These are phyloP conservation scores for Microstegium vimineum DNA, from an alignment of 176 grass and related monocot species.

Conservation along the genomic window DNA sequence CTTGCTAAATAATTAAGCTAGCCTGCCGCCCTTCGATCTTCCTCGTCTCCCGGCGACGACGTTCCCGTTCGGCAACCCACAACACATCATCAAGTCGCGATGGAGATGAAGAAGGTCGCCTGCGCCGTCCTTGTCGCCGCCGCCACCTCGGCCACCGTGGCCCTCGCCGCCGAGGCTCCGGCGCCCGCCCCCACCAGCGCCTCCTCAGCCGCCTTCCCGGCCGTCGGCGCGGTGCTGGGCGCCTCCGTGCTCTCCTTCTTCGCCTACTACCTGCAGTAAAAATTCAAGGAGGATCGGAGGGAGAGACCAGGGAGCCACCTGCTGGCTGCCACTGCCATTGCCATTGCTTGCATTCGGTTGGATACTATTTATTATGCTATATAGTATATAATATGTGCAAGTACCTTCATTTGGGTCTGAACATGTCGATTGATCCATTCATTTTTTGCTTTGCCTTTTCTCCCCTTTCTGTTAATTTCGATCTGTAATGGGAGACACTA, in stretches of 20 bases:
- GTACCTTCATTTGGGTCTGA: not conserved
- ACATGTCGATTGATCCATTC: constrained; percentile 27
- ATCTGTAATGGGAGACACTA: constrained; percentile 8
- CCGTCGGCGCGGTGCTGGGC: constrained; percentile 41
- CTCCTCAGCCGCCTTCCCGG: constrained; percentile 36
- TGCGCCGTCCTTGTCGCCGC: constrained; percentile 55
- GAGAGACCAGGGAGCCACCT: not conserved
- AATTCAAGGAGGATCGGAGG: not conserved
- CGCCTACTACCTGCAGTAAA: constrained; percentile 68
- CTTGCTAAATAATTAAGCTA: constrained; percentile 13
- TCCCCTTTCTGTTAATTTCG: not conserved
- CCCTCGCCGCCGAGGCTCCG: constrained; percentile 56
- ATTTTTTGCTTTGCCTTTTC: constrained; percentile 13
- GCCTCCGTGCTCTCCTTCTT: constrained; percentile 79
- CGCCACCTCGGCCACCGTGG: constrained; percentile 54
- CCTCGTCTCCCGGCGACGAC: constrained; percentile 17
- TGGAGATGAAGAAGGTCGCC: constrained; percentile 91
- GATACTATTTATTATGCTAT: not conserved
- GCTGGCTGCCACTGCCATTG: not conserved
- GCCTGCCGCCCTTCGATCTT: not conserved
- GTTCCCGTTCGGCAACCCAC: not conserved
- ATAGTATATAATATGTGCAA: not conserved
- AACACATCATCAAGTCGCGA: not conserved
- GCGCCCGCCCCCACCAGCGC: constrained; percentile 51
- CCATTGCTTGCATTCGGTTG: not conserved